Base-by-base conservation (phyloP, 306 rosid genomes). In the Vigna trinervia region DNA sequence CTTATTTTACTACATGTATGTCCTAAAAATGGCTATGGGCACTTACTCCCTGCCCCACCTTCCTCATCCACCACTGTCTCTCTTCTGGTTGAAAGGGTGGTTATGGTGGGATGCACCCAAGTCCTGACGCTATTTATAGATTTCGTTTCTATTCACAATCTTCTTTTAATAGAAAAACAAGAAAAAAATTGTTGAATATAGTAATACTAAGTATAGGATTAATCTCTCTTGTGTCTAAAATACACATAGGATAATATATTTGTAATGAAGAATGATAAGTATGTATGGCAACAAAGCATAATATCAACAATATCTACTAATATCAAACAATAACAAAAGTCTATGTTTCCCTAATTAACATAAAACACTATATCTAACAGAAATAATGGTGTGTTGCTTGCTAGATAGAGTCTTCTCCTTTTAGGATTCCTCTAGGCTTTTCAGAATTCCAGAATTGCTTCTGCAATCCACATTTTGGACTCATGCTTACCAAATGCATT, bases 391-490 rank as follows among this genome's bases (percentile, higher is more conserved):
- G 15, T 13, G 22, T 15, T 5, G 6, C 30, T 58, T 39, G 30
- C 70, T 10, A 58, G 41, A 41, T 15, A 39, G 38, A 13, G 43
- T 57, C 68, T 56, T 73, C 56, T 73, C 45, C 54, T 14, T 43
- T 73, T 69, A 69, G 39, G 54, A 12, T 57, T 68, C 51, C 14
- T 69, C 75, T 26, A 47, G 36, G 12, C 32, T 67, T 53, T 58
- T 57, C 28, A 69, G 39, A 69, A 56, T 30, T 66, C 46, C 51
- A 34, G 57, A 15, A 46, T 14, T 28, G 4, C 36, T 8, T 34
- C 59, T 52, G 61, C 74, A 52, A 65, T 76, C 80, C 46, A 39
- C 45, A 38, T 51, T 39, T 66, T 20, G 17, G 50, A 74, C 45
- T 58, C 6, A 1, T 32, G 14, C 28, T n/a, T 60, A 45, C 70